Evolutionary conservation across 2,329 filamentous ascomycete species (phyloP).

Genomic region (Paraconiothyrium brasiliense): DNA sequence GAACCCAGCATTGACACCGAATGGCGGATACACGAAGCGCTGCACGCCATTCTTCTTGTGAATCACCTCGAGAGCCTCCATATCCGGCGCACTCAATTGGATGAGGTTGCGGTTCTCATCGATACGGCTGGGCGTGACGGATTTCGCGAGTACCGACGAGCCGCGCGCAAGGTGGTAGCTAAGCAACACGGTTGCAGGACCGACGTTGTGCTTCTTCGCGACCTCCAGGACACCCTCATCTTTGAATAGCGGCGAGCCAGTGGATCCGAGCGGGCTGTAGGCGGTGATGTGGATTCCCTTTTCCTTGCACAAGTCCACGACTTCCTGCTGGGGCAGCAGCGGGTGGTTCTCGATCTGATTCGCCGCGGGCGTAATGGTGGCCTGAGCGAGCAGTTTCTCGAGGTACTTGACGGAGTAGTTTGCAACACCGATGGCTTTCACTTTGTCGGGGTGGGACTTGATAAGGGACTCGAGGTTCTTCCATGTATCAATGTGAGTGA

Average conservation of each 20-base stretch:
- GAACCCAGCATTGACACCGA: constrained; percentile 60
- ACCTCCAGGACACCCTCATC: constrained; percentile 59
- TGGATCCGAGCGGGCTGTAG: constrained; percentile 66
- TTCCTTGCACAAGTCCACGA: constrained; percentile 72
- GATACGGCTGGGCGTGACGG: constrained; percentile 73
- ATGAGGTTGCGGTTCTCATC: constrained; percentile 74
- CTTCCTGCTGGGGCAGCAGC: constrained; percentile 74
- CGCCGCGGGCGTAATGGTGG: constrained; percentile 71
- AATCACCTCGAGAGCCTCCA: constrained; percentile 60
- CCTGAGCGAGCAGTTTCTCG: constrained; percentile 62
- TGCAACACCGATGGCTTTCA: constrained; percentile 61
- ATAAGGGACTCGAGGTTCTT: constrained; percentile 74
- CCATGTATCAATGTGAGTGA: constrained; percentile 81
- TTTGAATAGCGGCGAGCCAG: constrained; percentile 58
- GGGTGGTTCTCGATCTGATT: constrained; percentile 82
- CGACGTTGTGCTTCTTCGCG: constrained; percentile 60
- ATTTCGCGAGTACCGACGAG: constrained; percentile 77
- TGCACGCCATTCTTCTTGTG: constrained; percentile 58
- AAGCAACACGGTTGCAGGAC: constrained; percentile 67
- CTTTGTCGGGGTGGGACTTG: constrained; percentile 55
- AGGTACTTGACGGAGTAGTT: constrained; percentile 60
- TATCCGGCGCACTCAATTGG: constrained; percentile 70
- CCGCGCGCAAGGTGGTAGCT: constrained; percentile 77
- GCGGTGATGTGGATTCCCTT: constrained; percentile 78
- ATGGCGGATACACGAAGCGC: constrained; percentile 60